Base-by-base conservation (phyloP, 768 basidiomycete genomes). In the Exidia glandulosa region DNA sequence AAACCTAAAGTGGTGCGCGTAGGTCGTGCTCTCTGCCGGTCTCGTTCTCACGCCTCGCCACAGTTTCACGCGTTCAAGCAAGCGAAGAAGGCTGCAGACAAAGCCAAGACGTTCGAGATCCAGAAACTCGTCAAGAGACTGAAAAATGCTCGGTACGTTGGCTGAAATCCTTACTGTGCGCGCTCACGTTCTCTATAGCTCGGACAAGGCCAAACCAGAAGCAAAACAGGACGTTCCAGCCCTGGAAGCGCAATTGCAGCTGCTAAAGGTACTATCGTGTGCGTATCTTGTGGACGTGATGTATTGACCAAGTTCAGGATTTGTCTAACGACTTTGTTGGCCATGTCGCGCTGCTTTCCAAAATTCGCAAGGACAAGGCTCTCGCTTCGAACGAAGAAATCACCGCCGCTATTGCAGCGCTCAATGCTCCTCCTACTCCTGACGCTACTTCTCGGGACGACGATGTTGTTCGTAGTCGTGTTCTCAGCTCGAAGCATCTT, bases 121-220 rank as follows among this genome's bases (percentile, higher is more conserved):
- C 88, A 86, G 70, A 88, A 86, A 68, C 71, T 87, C n/a, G 79
- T 93, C 60, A 94, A 92, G 76, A 85, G 82, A 71, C 73, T 94
- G 31, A 92, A 88, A 70, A 29, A 23, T 12, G 50, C 50, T 9
- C 25, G 30, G 50, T 54, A 54, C 19, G 50, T 54, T 7, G 27
- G 9, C 12, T 54, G 16, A 12, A 10, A 45, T 10, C 6, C 23
- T 3, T 2, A 19, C 9, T 23, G 5, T 19, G 1, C 9, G 9
- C 12, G 2, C 19, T 23, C 12, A 12, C 19, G 36, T 37, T 32
- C 7, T 25, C 6, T 10, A 52, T 29, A 62, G 36, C 4, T 41
- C 31, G 27, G 45, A 32, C 13, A 52, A 23, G 47, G 57, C 55
- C 32, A 62, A 63, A 55, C 68, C 67, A 65, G 77, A 77, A 61